Percentiles rank a stretch among this genome's conserved stretches.
Conservation (phyloP, 805 yeast genomes). For the Barnettozyma vustinii region DNA sequence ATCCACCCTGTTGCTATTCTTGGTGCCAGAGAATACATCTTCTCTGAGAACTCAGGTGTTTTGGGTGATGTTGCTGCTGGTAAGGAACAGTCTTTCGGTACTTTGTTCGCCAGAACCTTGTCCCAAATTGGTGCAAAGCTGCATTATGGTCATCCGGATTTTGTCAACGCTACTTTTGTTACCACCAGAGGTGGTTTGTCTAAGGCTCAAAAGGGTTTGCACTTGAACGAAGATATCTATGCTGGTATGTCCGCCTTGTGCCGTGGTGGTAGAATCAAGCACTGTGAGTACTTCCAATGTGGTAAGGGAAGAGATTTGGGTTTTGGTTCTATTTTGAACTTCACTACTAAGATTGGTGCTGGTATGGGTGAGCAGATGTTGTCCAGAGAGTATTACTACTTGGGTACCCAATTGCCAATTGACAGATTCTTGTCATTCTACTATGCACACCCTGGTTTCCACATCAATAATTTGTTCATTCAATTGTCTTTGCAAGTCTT, state of each 20-base stretch:
- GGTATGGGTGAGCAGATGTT: constrained; percentile 92
- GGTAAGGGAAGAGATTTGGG: constrained; percentile 91
- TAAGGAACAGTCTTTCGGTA: constrained; percentile 86
- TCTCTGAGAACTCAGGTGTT: constrained; percentile 81
- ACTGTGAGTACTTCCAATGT: constrained; percentile 84
- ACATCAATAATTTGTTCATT: constrained; percentile 73
- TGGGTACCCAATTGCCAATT: constrained; percentile 75
- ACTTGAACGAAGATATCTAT: constrained; percentile 81
- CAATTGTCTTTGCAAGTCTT: constrained; percentile 70
- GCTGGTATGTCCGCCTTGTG: constrained; percentile 82
- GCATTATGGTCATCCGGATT: constrained; percentile 89
- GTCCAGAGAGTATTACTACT: constrained; percentile 75
- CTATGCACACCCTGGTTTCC: constrained; percentile 87
- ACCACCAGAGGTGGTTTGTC: constrained; percentile 86
- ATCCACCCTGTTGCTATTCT: constrained; percentile 74
- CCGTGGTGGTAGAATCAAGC: constrained; percentile 86
- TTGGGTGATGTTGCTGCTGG: constrained; percentile 90
- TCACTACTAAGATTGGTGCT: constrained; percentile 85
- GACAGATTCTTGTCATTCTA: constrained; percentile 79
- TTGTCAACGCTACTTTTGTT: constrained; percentile 69
- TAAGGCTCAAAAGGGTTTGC: constrained; percentile 81
- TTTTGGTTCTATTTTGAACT: constrained; percentile 78
- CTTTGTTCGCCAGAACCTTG: constrained; percentile 75
- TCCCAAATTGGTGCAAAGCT: constrained; percentile 82
- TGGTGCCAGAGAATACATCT: constrained; percentile 84